phyloP scores from a whole-genome alignment of 441 rosid species.

The Viola pubescens region DNA sequence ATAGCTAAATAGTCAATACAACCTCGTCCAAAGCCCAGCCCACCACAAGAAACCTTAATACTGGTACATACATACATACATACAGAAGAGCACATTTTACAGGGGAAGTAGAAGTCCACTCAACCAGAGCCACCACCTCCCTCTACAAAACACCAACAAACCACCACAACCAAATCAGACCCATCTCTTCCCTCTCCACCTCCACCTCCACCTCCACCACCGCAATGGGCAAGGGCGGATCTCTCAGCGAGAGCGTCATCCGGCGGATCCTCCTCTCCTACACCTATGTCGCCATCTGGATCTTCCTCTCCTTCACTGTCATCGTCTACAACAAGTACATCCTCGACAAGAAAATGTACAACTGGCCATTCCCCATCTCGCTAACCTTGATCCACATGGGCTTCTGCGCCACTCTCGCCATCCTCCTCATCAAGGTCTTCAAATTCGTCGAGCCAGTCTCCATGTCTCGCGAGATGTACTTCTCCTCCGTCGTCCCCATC shows the following conservation, averaged over 20 bases:
- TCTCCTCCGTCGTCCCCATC: constrained; percentile 89
- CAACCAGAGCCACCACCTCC: neutral
- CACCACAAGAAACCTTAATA: neutral
- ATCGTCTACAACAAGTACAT: constrained; percentile 98
- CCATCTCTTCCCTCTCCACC: constrained; percentile 1
- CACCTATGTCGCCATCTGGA: constrained; percentile 89
- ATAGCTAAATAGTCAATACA: neutral
- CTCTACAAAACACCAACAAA: neutral
- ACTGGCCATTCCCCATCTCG: constrained; percentile 93
- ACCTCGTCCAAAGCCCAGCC: neutral
- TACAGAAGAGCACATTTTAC: neutral
- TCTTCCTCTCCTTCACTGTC: constrained; percentile 96
- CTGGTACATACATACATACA: neutral
- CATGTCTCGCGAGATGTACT: constrained; percentile 70
- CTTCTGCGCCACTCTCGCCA: constrained; percentile 76
- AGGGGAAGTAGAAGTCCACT: neutral
- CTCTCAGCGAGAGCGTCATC: constrained; percentile 73
- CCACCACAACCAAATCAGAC: constrained; percentile 2
- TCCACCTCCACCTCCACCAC: constrained; percentile 10
- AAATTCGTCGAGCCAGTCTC: constrained; percentile 83
- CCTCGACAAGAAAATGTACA: constrained; percentile 96
- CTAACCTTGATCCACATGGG: constrained; percentile 99
- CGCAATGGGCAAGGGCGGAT: constrained; percentile 71
- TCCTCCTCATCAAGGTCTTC: constrained; percentile 81
- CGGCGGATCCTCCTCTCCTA: constrained; percentile 88